Percentiles rank a stretch among this genome's conserved stretches.
phyloP scores from a whole-genome alignment of 2,329 filamentous ascomycete genomes.

The Huntiella omanensis region DNA sequence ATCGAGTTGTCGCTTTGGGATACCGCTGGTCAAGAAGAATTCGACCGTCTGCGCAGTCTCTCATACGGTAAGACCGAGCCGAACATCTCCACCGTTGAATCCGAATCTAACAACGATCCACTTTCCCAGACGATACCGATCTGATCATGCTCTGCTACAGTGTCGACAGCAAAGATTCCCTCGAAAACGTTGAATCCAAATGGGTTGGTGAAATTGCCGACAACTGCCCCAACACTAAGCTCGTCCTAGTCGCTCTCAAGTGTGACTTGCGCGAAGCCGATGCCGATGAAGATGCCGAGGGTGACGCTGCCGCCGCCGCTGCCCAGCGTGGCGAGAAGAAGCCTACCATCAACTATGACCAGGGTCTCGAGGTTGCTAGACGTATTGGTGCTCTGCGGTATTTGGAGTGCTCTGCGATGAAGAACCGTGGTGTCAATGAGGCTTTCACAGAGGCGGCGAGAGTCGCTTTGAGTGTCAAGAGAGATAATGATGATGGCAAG shows the following conservation, averaged over 20 bases:
- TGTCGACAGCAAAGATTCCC: slow-evolving; percentile 85
- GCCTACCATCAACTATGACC: slow-evolving; percentile 72
- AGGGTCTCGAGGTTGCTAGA: slow-evolving; percentile 77
- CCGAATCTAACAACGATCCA: neutral
- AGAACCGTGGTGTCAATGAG: slow-evolving; percentile 94
- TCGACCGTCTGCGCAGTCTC: slow-evolving; percentile 83
- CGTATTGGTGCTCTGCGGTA: slow-evolving; percentile 87
- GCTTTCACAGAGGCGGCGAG: slow-evolving; percentile 95
- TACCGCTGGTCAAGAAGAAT: slow-evolving; percentile 96
- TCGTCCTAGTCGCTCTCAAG: slow-evolving; percentile 89
- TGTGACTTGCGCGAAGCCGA: slow-evolving; percentile 76
- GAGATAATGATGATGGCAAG: slow-evolving; percentile 42
- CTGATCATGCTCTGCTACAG: slow-evolving; percentile 98
- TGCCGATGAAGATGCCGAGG: slow-evolving; percentile 47
- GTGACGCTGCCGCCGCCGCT: slow-evolving; percentile 20
- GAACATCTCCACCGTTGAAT: neutral
- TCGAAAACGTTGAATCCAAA: slow-evolving; percentile 97
- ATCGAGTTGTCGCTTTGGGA: slow-evolving; percentile 98
- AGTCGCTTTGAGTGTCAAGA: slow-evolving; percentile 62
- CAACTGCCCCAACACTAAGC: slow-evolving; percentile 87
- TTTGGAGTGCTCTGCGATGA: slow-evolving; percentile 95
- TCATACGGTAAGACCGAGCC: slow-evolving; percentile 52
- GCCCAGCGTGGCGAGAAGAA: slow-evolving; percentile 34
- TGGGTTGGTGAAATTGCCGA: slow-evolving; percentile 97
- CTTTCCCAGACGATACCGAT: slow-evolving; percentile 58